Conservation (phyloP, 768 basidiomycete genomes). For the Crepidotus variabilis region DNA sequence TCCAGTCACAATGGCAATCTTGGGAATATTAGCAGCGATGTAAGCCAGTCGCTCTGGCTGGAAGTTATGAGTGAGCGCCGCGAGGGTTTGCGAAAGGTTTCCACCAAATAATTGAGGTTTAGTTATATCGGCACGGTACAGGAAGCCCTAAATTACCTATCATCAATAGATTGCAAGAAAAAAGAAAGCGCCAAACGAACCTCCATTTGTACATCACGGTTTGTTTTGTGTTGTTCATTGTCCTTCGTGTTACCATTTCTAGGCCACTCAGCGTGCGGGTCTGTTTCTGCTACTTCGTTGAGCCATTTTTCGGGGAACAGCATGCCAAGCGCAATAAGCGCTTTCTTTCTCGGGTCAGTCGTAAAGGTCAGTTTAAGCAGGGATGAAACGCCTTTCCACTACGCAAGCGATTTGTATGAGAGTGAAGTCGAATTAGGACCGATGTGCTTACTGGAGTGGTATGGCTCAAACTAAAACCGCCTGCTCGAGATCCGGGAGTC, state of each 20-base stretch:
- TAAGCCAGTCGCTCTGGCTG: slow-evolving; percentile 38
- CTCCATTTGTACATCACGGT: slow-evolving; percentile 54
- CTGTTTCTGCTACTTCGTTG: slow-evolving; percentile 44
- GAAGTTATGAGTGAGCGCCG: slow-evolving; percentile 63
- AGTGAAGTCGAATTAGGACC: neutral
- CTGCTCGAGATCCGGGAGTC: slow-evolving; percentile 33
- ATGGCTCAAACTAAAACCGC: slow-evolving; percentile 42
- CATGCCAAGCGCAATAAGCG: slow-evolving; percentile 50
- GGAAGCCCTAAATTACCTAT: slow-evolving; percentile 36
- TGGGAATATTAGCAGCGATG: slow-evolving; percentile 57
- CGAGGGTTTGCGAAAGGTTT: slow-evolving; percentile 68
- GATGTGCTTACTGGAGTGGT: slow-evolving; percentile 54
- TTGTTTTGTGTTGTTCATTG: slow-evolving; percentile 48
- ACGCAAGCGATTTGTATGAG: neutral
- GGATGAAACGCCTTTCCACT: slow-evolving; percentile 37
- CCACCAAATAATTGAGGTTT: slow-evolving; percentile 60
- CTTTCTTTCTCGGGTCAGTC: slow-evolving; percentile 41
- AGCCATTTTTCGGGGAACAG: slow-evolving; percentile 65
- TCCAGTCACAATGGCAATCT: slow-evolving; percentile 65
- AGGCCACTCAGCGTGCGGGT: slow-evolving; percentile 28
- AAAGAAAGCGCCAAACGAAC: slow-evolving; percentile 27
- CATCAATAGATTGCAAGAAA: neutral
- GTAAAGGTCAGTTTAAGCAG: slow-evolving; percentile 39
- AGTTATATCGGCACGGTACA: slow-evolving; percentile 44
- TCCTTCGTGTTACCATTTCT: slow-evolving; percentile 15